phyloP scores from a whole-genome alignment of 2,329 filamentous ascomycete species.

The Teratosphaeria destructans region DNA sequence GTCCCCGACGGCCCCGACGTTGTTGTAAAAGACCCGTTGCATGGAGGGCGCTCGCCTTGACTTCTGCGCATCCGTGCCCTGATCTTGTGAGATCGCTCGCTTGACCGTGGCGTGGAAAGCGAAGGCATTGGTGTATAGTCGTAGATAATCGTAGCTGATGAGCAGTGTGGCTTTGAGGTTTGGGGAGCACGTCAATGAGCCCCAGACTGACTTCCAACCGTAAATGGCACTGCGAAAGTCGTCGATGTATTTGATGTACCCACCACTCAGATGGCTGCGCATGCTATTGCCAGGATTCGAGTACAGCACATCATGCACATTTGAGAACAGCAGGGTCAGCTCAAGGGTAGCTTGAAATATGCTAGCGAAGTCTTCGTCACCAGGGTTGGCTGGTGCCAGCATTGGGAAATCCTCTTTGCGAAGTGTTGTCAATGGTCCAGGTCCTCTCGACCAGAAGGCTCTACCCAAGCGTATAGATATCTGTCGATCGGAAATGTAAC shows the following conservation, averaged over 20 bases:
- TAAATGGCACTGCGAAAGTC: constrained; percentile 60
- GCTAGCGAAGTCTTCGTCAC: constrained; percentile 56
- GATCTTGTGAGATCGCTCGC: constrained; percentile 25
- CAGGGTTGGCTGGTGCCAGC: constrained; percentile 46
- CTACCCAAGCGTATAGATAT: constrained; percentile 62
- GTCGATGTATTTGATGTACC: constrained; percentile 66
- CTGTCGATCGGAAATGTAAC: constrained; percentile 56
- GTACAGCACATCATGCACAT: constrained; percentile 64
- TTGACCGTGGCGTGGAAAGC: constrained; percentile 61
- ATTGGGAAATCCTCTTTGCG: constrained; percentile 59
- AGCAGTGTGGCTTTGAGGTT: constrained; percentile 57
- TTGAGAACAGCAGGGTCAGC: constrained; percentile 61
- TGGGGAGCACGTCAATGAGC: constrained; percentile 53
- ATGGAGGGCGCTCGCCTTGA: constrained; percentile 25
- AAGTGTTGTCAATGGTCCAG: constrained; percentile 55
- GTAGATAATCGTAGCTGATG: constrained; percentile 61
- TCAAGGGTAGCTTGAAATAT: constrained; percentile 64
- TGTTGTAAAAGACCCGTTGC: constrained; percentile 38
- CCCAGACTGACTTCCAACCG: constrained; percentile 62
- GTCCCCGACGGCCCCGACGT: constrained; percentile 39
- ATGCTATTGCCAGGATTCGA: constrained; percentile 60
- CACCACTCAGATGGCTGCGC: constrained; percentile 58
- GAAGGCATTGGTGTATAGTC: constrained; percentile 65
- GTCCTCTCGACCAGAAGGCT: constrained; percentile 64
- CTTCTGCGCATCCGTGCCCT: constrained; percentile 9